Percentiles rank a stretch among this genome's conserved stretches.
Conservation (phyloP, 306 rosid genomes). For the cucumber (Cucumis sativus) region DNA sequence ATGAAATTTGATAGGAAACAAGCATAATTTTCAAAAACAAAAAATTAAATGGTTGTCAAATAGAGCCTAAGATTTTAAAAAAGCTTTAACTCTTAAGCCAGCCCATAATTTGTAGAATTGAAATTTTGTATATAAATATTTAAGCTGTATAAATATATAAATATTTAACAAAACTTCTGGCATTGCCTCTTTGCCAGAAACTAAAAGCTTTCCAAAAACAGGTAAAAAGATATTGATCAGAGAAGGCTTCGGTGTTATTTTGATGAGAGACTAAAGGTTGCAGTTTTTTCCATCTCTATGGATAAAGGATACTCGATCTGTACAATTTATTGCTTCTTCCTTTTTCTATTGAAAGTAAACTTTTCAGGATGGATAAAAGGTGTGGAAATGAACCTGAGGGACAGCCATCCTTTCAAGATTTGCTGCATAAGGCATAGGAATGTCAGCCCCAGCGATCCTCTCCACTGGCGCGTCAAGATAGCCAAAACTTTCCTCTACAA, state of each 20-base stretch:
- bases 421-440: conserved; percentile 99
- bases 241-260: not conserved
- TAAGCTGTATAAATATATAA: not conserved
- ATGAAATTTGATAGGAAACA: too few species aligned
- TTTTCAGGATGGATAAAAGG: not conserved
- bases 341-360: not conserved
- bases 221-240: not conserved
- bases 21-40: too few species aligned
- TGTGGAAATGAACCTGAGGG: conserved; percentile 55
- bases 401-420: conserved; percentile 95
- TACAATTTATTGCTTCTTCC: not conserved
- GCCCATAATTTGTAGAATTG: not conserved
- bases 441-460: conserved; percentile 92
- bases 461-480: conserved; percentile 97
- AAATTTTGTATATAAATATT: not conserved
- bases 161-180: not conserved
- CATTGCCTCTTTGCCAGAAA: not conserved
- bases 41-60: too few species aligned
- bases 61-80: not conserved
- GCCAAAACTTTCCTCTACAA: conserved; percentile 88
- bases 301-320: not conserved
- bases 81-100: not conserved
- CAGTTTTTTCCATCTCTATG: not conserved
- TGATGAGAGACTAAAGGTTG: not conserved
- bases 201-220: not conserved